These are phyloP conservation scores for Xerocomus cyaneibrunnescens DNA, from an alignment of 1,284 basidiomycete genomes.

Conservation along the genomic window DNA sequence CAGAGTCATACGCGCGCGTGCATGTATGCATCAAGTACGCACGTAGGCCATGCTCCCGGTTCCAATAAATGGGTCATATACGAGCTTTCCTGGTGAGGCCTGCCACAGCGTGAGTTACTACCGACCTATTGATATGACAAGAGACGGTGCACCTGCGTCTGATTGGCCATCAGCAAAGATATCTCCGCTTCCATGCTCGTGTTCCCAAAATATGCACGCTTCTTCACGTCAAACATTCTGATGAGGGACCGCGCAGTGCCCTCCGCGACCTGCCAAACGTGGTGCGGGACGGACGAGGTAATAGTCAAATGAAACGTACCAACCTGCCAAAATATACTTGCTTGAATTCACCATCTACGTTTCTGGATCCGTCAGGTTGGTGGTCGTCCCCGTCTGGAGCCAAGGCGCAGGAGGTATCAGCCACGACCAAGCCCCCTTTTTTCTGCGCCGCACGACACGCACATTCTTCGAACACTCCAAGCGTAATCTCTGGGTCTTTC, in stretches of 20 bases:
- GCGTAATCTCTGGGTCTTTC: constrained; percentile 75
- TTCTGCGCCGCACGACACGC: constrained; percentile 24
- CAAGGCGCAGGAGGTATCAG: background rate
- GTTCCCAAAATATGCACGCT: constrained; percentile 90
- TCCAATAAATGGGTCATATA: constrained; percentile 97
- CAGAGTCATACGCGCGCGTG: constrained; percentile 7
- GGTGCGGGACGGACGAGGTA: background rate
- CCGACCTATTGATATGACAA: background rate
- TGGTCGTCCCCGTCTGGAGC: constrained; percentile 49
- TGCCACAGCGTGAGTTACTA: constrained; percentile 33
- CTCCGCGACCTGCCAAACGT: constrained; percentile 56
- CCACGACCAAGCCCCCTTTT: background rate
- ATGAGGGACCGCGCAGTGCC: constrained; percentile 73
- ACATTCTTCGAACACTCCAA: constrained; percentile 93
- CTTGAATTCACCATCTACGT: constrained; percentile 66
- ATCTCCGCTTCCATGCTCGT: constrained; percentile 99
- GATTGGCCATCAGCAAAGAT: constrained; percentile 94
- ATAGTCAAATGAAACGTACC: constrained; percentile 51
- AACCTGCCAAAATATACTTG: constrained; percentile 83
- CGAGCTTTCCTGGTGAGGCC: constrained; percentile 84
- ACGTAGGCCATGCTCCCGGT: constrained; percentile 97
- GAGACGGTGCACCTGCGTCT: constrained; percentile 64
- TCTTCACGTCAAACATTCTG: constrained; percentile 82
- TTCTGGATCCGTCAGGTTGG: constrained; percentile 46
- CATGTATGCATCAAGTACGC: constrained; percentile 22